Conservation (phyloP, 257 asterid species). For the Linderniella brevidens region DNA sequence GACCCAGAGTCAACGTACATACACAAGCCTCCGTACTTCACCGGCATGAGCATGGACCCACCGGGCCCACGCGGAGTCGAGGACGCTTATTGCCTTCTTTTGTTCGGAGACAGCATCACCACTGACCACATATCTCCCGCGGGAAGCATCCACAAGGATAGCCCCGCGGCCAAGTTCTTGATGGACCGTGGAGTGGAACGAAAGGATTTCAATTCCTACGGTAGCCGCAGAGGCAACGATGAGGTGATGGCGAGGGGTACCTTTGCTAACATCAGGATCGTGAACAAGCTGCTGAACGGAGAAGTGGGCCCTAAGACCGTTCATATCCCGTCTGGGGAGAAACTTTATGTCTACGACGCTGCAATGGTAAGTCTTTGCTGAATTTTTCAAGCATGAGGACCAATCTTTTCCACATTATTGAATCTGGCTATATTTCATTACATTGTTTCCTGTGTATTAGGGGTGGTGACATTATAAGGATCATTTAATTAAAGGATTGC, state of each 20-base stretch:
- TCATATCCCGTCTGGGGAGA: conserved; percentile 80
- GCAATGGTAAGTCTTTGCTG: conserved; percentile 31
- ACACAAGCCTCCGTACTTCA: conserved; percentile 90
- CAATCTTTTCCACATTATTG: neutral
- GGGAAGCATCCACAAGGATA: conserved; percentile 86
- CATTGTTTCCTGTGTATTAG: neutral
- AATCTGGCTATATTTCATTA: neutral
- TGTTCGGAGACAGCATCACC: conserved; percentile 90
- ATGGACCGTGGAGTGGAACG: conserved; percentile 76
- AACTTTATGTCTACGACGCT: conserved; percentile 75
- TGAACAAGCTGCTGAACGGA: conserved; percentile 67
- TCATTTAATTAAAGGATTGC: too few species aligned
- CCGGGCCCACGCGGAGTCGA: conserved; percentile 73
- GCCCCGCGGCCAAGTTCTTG: conserved; percentile 82
- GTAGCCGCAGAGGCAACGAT: conserved; percentile 96
- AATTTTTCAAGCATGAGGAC: neutral
- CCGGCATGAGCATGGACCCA: conserved; percentile 69
- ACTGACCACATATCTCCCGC: conserved; percentile 97
- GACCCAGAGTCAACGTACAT: conserved; percentile 70
- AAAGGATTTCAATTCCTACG: conserved; percentile 86
- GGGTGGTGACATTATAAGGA: too few species aligned
- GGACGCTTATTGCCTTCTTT: conserved; percentile 77
- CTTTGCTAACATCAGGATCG: conserved; percentile 74
- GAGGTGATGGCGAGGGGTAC: conserved; percentile 97
- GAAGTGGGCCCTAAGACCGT: conserved; percentile 89